Conservation (phyloP, 805 yeast genomes). For the Teunomyces gatunensis region DNA sequence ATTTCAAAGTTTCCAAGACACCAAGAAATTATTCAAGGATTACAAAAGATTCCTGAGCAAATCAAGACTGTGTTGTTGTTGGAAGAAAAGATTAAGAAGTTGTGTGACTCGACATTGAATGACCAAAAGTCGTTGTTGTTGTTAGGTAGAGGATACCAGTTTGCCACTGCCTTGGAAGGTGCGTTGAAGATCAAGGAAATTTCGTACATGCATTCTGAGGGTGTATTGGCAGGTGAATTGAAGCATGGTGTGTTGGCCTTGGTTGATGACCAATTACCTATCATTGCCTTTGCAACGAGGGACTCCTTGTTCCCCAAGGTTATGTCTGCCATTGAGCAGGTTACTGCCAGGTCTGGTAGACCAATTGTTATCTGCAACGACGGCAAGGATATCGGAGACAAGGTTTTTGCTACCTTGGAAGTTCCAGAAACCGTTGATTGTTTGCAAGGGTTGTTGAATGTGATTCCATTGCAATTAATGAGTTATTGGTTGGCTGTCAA, state of each 20-base stretch:
- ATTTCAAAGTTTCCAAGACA: constrained; percentile 76
- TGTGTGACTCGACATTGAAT: constrained; percentile 72
- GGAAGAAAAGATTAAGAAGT: constrained; percentile 68
- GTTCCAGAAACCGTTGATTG: constrained; percentile 97
- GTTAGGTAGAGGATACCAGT: constrained; percentile 96
- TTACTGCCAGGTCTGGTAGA: constrained; percentile 94
- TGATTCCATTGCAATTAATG: constrained; percentile 91
- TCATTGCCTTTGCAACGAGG: constrained; percentile 92
- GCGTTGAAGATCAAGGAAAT: constrained; percentile 97
- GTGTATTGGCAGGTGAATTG: constrained; percentile 98
- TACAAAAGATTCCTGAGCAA: constrained; percentile 80
- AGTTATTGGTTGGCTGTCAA: constrained; percentile 95
- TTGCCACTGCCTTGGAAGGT: constrained; percentile 96
- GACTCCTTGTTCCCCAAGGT: constrained; percentile 96
- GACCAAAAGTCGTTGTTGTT: constrained; percentile 83
- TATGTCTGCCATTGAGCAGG: constrained; percentile 93
- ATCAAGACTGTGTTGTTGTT: constrained; percentile 72
- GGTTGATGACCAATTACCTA: constrained; percentile 91
- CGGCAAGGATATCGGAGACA: constrained; percentile 66
- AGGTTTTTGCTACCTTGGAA: constrained; percentile 69
- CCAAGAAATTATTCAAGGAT: constrained; percentile 79
- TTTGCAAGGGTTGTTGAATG: constrained; percentile 92
- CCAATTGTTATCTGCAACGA: constrained; percentile 90
- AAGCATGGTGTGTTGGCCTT: constrained; percentile 98
- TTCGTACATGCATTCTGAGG: constrained; percentile 98